A percentile compares a stretch with the other conserved stretches of the same genome.
Conservation (phyloP, 345 rosid species). For the Ceriops zippeliana region DNA sequence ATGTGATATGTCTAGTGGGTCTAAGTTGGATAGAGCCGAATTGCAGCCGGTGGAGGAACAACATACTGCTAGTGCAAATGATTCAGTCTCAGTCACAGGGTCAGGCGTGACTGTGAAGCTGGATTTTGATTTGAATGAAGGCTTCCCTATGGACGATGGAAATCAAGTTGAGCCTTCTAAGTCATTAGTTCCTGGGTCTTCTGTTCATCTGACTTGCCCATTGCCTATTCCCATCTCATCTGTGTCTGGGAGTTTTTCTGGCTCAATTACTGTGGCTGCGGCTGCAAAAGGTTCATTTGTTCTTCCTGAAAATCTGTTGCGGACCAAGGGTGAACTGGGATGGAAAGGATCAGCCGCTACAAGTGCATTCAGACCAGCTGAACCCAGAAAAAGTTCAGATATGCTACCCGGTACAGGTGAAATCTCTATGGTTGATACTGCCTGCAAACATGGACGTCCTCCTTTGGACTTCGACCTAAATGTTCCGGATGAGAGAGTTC, state of each 20-base stretch:
- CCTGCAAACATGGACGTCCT: constrained; percentile 45
- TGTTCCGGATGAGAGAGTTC: constrained; percentile 77
- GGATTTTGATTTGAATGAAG: constrained; percentile 86
- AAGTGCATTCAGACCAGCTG: constrained; percentile 97
- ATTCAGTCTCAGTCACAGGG: constrained; percentile 28
- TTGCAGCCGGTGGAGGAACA: constrained; percentile 28
- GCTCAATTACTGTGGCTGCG: constrained; percentile 75
- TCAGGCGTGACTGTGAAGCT: constrained; percentile 52
- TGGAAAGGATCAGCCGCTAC: constrained; percentile 99
- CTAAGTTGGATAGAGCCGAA: constrained; percentile 41
- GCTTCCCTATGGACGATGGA: constrained; percentile 57
- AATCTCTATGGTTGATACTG: constrained; percentile 32
- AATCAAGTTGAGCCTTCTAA: constrained; percentile 39
- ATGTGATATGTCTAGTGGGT: background rate
- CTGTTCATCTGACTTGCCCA: constrained; percentile 37
- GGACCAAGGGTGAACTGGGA: constrained; percentile 64
- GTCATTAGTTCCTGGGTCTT: constrained; percentile 30
- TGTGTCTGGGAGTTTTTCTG: constrained; percentile 45
- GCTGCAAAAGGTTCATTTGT: constrained; percentile 87
- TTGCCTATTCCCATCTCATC: constrained; percentile 46
- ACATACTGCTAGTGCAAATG: constrained; percentile 21
- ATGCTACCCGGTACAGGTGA: constrained; percentile 30
- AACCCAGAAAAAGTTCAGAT: constrained; percentile 62
- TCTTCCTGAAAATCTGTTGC: constrained; percentile 65
- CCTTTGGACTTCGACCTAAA: constrained; percentile 75